Conservation (phyloP, 2,329 filamentous ascomycete genomes). For the Pestalotiopsis sp. region DNA sequence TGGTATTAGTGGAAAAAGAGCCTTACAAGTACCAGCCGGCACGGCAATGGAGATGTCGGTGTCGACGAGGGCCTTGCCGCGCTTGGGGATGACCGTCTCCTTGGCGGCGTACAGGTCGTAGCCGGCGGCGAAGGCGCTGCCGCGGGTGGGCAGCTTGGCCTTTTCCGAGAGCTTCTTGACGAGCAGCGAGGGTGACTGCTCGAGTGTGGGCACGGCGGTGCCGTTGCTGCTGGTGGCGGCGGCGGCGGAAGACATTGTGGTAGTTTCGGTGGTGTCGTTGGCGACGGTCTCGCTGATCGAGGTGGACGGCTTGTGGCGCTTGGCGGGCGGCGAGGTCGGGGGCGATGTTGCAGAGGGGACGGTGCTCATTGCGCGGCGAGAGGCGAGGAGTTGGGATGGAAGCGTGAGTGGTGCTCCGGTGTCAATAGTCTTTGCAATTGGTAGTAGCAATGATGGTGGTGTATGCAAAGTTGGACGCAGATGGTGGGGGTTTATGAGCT, state of each 20-base stretch:
- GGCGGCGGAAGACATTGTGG: conserved; percentile 36
- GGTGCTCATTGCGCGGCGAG: conserved; percentile 11
- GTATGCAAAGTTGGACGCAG: background rate
- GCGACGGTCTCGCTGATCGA: conserved; percentile 36
- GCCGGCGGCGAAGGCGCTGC: conserved; percentile 86
- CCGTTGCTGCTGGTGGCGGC: conserved; percentile 20
- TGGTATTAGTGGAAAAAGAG: background rate
- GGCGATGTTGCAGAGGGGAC: conserved; percentile 47
- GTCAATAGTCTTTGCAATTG: background rate
- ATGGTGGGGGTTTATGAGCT: background rate
- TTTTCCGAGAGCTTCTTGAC: conserved; percentile 86
- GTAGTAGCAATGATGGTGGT: background rate
- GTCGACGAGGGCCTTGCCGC: conserved; percentile 84
- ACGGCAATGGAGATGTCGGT: conserved; percentile 92
- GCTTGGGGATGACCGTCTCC: conserved; percentile 74
- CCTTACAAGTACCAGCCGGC: conserved; percentile 84
- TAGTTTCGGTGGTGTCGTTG: conserved; percentile 10
- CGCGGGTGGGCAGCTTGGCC: conserved; percentile 83
- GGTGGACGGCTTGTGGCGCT: conserved; percentile 71
- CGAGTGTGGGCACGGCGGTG: conserved; percentile 34
- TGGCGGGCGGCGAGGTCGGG: conserved; percentile 75
- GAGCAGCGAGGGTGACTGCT: conserved; percentile 64
- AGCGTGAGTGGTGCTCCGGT: background rate
- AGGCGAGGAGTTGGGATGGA: background rate
- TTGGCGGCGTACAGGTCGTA: conserved; percentile 89